Base-by-base conservation (phyloP, 257 asterid genomes). In the Solanum ahanhuiri region DNA sequence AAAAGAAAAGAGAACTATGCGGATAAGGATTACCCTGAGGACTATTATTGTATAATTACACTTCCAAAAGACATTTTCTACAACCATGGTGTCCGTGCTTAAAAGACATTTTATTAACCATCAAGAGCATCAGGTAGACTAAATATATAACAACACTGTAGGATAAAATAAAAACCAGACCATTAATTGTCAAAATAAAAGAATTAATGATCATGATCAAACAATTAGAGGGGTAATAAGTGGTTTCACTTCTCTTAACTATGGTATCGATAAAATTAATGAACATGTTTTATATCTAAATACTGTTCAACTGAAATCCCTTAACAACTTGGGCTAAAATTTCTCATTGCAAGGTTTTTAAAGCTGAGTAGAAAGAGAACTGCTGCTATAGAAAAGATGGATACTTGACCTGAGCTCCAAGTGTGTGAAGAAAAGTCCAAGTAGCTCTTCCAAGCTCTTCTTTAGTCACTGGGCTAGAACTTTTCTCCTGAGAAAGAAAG, bases 371-470 rank as follows among this genome's bases (percentile, higher is more conserved):
- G 84, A n/a, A 33, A 48, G 85, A 57, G 83, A 81, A 63, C 76
- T 41, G 34, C 33, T 69, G 75, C 31, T 30, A 77, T 30, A n/a
- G 28, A 84, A 73, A 48, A 81, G 15, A 60, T 81, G 41, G 67
- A 81, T 48, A 81, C 84, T 48, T 28, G 82, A 96, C 99, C 98
- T 96, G 99, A 85, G 98, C 98, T 30, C 95, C 98, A 72, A 96
- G 96, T 86, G 99, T 95, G 93, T 96, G 98, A 90, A 94, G 98
- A 89, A 94, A 93, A 58, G 96, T 95, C 99, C 99, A 95, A 18
- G 99, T 95, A 37, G 98, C 98, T 88, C 96, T 93, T 86, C 99
- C 99, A 86, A 96, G 98, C 23, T 95, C 98, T 87, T 96, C 98
- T 91, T 93, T 96, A 41, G 95, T 91, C 35, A 92, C 93, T 12